A percentile compares a stretch with the other conserved stretches of the same genome.
Evolutionary conservation across 768 basidiomycete species (phyloP).

Genomic region (Termitomyces sp.): DNA sequence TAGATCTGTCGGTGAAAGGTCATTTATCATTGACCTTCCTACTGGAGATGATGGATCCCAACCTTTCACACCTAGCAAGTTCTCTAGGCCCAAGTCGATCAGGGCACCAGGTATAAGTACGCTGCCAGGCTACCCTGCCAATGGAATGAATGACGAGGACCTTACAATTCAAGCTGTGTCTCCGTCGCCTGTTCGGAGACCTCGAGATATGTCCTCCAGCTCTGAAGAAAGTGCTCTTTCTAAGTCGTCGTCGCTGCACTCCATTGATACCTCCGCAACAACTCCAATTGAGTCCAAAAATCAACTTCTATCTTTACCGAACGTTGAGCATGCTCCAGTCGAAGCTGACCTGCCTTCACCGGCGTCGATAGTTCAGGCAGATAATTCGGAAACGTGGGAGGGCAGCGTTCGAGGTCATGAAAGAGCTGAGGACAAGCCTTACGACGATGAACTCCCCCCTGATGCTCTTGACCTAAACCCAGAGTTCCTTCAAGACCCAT

Average conservation of each 20-base stretch:
- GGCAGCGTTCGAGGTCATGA: conserved; percentile 34
- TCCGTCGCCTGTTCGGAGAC: conserved; percentile 24
- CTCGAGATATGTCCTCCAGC: conserved; percentile 37
- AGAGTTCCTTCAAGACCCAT: conserved; percentile 34
- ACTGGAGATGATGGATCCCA: conserved; percentile 38
- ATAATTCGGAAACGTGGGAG: conserved; percentile 58
- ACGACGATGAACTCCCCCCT: conserved; percentile 45
- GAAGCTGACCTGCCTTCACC: conserved; percentile 46
- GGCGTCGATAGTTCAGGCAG: conserved; percentile 42
- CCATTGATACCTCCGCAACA: conserved; percentile 44
- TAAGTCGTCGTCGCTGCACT: conserved; percentile 38
- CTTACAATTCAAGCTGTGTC: conserved; percentile 50
- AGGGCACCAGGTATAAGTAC: conserved; percentile 29
- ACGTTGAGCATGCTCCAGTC: conserved; percentile 23
- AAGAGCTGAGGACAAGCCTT: conserved; percentile 48
- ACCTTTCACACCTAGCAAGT: conserved; percentile 43
- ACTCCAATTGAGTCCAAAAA: conserved; percentile 40
- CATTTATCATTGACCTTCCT: conserved; percentile 64
- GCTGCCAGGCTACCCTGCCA: conserved; percentile 30
- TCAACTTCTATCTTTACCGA: conserved; percentile 24
- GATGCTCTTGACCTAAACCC: conserved; percentile 41
- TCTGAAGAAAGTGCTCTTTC: conserved; percentile 49
- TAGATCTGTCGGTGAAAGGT: conserved; percentile 53
- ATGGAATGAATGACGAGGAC: conserved; percentile 49
- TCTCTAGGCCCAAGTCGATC: conserved; percentile 32